phyloP scores from a whole-genome alignment of 2,329 filamentous ascomycete species.

The Pseudocercospora fijiensis region DNA sequence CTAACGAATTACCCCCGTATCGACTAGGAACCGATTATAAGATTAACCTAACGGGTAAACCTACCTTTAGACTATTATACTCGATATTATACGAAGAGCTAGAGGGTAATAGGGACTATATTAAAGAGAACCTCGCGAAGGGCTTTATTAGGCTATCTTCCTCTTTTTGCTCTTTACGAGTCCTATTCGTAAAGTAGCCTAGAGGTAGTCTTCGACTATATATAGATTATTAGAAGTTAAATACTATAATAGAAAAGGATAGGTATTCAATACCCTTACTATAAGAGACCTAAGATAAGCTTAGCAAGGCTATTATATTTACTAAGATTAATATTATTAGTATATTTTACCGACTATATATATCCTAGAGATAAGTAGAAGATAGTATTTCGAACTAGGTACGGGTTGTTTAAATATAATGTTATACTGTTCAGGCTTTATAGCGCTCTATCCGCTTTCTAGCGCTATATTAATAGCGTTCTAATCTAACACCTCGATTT shows the following conservation, averaged over 20 bases:
- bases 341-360: conserved; percentile 33
- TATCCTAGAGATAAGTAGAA: conserved; percentile 28
- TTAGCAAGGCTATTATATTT: no score
- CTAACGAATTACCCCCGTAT: not conserved
- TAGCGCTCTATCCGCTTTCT: conserved; percentile 30
- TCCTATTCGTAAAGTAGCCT: conserved; percentile 17
- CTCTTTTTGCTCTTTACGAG: not conserved
- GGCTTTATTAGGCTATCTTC: not conserved
- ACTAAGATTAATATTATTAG: conserved; percentile 33
- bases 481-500: conserved; percentile 20
- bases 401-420: conserved; percentile 31
- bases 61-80: not conserved
- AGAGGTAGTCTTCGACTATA: no score
- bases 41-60: not conserved
- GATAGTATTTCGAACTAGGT: conserved; percentile 25
- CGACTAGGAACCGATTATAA: not conserved
- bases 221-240: conserved; percentile 37
- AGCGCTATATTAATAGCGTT: conserved; percentile 32
- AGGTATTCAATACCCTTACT: conserved; percentile 32
- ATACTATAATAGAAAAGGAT: conserved; percentile 38
- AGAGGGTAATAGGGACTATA: not conserved
- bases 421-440: conserved; percentile 33
- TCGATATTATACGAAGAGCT: not conserved
- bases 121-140: not conserved
- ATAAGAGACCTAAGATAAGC: conserved; percentile 25